Evolutionary conservation across 768 basidiomycete species (phyloP).

Genomic region (Xerocomus potaroensis): DNA sequence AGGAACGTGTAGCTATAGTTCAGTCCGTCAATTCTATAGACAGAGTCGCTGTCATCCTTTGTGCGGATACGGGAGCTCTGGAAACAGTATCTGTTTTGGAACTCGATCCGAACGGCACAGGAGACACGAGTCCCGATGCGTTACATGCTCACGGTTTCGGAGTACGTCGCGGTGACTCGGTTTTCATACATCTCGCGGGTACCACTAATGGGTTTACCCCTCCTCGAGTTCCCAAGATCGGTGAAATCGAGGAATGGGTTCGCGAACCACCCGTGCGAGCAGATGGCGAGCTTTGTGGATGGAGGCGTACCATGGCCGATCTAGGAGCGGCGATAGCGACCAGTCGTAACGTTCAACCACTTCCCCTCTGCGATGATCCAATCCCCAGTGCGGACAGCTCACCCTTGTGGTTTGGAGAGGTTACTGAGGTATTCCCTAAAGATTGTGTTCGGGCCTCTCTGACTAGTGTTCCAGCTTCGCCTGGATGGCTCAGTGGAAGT

Average conservation of each 20-base stretch:
- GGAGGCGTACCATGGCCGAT: conserved; percentile 70
- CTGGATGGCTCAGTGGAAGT: conserved; percentile 73
- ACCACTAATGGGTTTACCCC: conserved; percentile 66
- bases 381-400: conserved; percentile 39
- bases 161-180: conserved; percentile 77
- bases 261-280: conserved; percentile 49
- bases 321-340: conserved; percentile 56
- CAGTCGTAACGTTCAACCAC: conserved; percentile 36
- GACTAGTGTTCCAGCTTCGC: conserved; percentile 46
- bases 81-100: conserved; percentile 82
- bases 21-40: conserved; percentile 72
- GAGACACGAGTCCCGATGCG: conserved; percentile 43
- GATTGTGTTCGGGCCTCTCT: conserved; percentile 5
- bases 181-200: conserved; percentile 70
- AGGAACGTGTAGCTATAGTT: conserved; percentile 63
- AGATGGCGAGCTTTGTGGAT: conserved; percentile 55
- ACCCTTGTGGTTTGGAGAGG: conserved; percentile 85
- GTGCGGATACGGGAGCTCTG: conserved; percentile 46
- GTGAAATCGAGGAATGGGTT: conserved; percentile 80
- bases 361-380: conserved; percentile 40
- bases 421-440: conserved; percentile 52
- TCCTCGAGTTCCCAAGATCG: conserved; percentile 78
- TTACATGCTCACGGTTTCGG: conserved; percentile 62
- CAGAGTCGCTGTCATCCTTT: conserved; percentile 64
- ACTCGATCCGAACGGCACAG: conserved; percentile 78